Conservation (phyloP, 805 yeast species). For the Tetrapisispora iriomotensis region DNA sequence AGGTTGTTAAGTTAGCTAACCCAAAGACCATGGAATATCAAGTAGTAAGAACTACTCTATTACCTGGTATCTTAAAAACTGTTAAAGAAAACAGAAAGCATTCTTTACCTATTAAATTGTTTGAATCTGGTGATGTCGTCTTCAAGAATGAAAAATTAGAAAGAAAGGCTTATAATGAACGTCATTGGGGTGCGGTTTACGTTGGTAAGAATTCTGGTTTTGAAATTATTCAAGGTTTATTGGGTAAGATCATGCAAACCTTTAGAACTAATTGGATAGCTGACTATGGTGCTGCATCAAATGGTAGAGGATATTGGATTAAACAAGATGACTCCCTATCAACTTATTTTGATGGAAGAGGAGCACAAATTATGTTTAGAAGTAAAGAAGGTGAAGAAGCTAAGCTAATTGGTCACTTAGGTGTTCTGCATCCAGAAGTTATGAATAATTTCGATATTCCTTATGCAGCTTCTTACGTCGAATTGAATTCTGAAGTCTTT, state of each 20-base stretch:
- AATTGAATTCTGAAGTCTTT: slow-evolving; percentile 81
- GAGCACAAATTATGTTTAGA: slow-evolving; percentile 79
- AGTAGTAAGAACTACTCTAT: slow-evolving; percentile 89
- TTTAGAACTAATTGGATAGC: slow-evolving; percentile 80
- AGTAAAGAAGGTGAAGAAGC: slow-evolving; percentile 47
- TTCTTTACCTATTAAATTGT: slow-evolving; percentile 86
- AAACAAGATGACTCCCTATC: slow-evolving; percentile 56
- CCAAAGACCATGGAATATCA: slow-evolving; percentile 96
- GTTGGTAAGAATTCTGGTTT: slow-evolving; percentile 95
- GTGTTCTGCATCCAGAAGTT: slow-evolving; percentile 94
- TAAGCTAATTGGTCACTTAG: slow-evolving; percentile 67
- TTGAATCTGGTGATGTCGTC: slow-evolving; percentile 92
- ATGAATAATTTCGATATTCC: slow-evolving; percentile 80
- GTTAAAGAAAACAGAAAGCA: slow-evolving; percentile 94
- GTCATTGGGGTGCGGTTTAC: slow-evolving; percentile 89
- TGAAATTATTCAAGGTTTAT: slow-evolving; percentile 86
- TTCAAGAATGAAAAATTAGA: slow-evolving; percentile 71
- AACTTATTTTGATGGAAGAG: slow-evolving; percentile 94
- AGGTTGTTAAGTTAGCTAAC: slow-evolving; percentile 83
- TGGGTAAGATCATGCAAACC: slow-evolving; percentile 93
- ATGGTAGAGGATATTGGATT: slow-evolving; percentile 78
- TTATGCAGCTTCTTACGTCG: slow-evolving; percentile 85
- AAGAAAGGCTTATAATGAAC: slow-evolving; percentile 83
- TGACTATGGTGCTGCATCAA: slow-evolving; percentile 34
- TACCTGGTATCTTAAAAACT: slow-evolving; percentile 93